Percentiles rank a stretch among this genome's conserved stretches.
These are phyloP conservation scores for Ammopiptanthus mongolicus DNA, from an alignment of 306 rosid genomes.

Conservation along the genomic window DNA sequence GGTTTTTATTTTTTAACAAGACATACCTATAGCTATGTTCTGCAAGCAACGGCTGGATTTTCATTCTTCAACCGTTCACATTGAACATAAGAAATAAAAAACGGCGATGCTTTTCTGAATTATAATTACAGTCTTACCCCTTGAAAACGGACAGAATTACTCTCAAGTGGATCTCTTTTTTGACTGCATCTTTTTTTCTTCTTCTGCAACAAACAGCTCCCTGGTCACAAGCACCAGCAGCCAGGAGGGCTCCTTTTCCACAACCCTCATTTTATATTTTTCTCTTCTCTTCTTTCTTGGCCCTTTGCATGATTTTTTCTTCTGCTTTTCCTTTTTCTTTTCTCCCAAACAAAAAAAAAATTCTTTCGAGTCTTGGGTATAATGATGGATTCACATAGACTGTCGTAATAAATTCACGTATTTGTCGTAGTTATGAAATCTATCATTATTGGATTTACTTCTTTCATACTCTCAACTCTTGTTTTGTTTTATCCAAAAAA, in stretches of 20 bases:
- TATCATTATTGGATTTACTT: no score
- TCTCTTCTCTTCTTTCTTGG: no score
- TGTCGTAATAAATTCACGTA: no score
- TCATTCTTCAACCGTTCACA: slow-evolving; percentile 31
- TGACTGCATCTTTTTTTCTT: slow-evolving; percentile 11
- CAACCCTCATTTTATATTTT: no score
- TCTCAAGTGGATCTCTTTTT: not conserved
- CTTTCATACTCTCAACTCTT: no score
- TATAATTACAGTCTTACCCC: slow-evolving; percentile 33
- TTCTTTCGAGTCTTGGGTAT: no score
- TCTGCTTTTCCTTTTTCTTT: no score
- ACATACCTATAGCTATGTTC: not conserved
- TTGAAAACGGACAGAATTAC: not conserved
- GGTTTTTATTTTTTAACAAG: not conserved
- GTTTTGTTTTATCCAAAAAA: no score
- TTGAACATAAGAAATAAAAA: not conserved
- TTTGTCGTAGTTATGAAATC: no score
- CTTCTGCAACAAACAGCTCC: not conserved
- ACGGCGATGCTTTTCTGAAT: slow-evolving; percentile 16
- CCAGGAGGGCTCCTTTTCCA: not conserved
- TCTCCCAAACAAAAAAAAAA: no score
- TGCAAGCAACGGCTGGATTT: slow-evolving; percentile 45
- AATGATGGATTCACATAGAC: no score
- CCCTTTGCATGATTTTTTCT: no score
- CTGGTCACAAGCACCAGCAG: not conserved